Evolutionary conservation across 2,329 filamentous ascomycete species (phyloP), one percentile per base, ranked within the genome.

Genomic region (Colletotrichum cereale): DNA sequence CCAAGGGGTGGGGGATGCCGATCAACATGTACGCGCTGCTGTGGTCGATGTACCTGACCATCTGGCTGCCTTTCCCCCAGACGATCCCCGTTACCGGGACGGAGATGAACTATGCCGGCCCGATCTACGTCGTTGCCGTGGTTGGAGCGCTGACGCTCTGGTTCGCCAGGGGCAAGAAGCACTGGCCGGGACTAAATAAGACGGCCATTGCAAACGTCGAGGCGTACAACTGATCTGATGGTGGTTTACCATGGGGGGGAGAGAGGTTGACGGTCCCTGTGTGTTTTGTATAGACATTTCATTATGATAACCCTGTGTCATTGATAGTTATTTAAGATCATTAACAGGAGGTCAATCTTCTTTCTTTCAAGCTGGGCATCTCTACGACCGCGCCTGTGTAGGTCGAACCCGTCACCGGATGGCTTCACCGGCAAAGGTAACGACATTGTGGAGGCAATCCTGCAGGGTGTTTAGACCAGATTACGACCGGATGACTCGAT

Each of bases 51-150:
- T 71, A 71, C 11, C 10, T 71, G 58, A 57, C 48, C 8, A 58
- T 71, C 5, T 71, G 68, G 68, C 36, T 71, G 24, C 68, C 68
- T 34, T 71, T 71, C 52, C 68, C 68, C 18, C 68, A 71, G 57
- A 71, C 68, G 3, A 34, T 71, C 18, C 68, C 68, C 3, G 68
- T 71, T 5, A 71, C 68, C 18, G 68, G 57, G 11, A 71, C 68
- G 16, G 68, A 71, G 58, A 71, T 71, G 68, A 71, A 71, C 7
- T 71, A 71, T 6, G 68, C 68, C 2, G 68, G 68, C 0, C 68
- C 68, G 3, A 66, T 71, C 7, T 71, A 71, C 48, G 64, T 71
- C 1, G 65, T 68, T 16, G 68, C 67, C 10, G 65, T 71, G 1
- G 36, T 58, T 14, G 68, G 68, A 1, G 68, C 68, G 7, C 26